Conservation (phyloP, 2,329 filamentous ascomycete species). For the Teratosphaeria pseudoeucalypti region DNA sequence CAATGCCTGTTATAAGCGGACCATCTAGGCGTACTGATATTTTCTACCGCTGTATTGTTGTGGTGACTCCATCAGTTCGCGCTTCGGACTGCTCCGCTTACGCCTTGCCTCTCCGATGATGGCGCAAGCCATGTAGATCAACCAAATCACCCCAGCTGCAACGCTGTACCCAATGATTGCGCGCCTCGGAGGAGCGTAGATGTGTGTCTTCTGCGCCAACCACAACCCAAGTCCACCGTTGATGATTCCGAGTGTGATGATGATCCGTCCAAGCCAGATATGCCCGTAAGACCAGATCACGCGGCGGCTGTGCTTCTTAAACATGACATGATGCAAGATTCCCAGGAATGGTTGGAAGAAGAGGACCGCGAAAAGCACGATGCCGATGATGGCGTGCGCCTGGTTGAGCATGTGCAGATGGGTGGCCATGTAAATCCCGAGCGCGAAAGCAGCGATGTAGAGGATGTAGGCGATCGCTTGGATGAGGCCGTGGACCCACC, state of each 20-base stretch:
- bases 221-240: constrained; percentile 47
- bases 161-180: constrained; percentile 41
- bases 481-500: constrained; percentile 36
- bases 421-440: constrained; percentile 40
- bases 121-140: constrained; percentile 29
- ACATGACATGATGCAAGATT: constrained; percentile 42
- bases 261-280: constrained; percentile 44
- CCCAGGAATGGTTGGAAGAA: constrained; percentile 48
- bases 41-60: not conserved
- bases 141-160: constrained; percentile 38
- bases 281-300: constrained; percentile 41
- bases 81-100: constrained; percentile 4
- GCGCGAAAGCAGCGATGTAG: constrained; percentile 40
- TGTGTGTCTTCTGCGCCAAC: constrained; percentile 32
- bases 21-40: not conserved
- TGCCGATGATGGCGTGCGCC: constrained; percentile 45
- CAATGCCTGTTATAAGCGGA: not conserved
- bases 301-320: constrained; percentile 37
- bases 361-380: constrained; percentile 40
- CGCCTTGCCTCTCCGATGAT: constrained; percentile 13
- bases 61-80: constrained; percentile 3
- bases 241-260: constrained; percentile 44
- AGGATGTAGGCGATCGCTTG: constrained; percentile 41
- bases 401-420: constrained; percentile 22
- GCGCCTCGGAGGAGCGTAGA: constrained; percentile 18